Evolutionary conservation across 768 basidiomycete genomes (phyloP).

Genomic region (Cyclocybe aegerita): DNA sequence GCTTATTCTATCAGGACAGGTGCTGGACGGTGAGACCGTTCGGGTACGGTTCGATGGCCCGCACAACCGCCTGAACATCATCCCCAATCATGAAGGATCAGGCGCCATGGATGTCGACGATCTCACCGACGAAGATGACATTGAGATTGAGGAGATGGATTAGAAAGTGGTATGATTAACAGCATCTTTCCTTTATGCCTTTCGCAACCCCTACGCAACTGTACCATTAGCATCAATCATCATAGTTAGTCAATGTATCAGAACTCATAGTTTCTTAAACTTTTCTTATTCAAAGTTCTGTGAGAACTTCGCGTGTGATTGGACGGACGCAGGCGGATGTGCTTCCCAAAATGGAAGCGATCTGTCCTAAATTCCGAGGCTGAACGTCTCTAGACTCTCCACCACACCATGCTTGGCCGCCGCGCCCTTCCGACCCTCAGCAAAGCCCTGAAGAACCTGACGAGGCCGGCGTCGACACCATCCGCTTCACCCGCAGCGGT

Average conservation of each 20-base stretch:
- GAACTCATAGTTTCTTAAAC: background rate
- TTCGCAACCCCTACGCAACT: background rate
- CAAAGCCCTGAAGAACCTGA: conserved; percentile 24
- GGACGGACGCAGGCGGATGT: conserved; percentile 15
- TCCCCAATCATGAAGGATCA: conserved; percentile 79
- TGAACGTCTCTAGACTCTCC: conserved; percentile 7
- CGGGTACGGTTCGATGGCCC: conserved; percentile 78
- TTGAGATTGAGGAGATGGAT: conserved; percentile 73
- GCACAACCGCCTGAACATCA: conserved; percentile 71
- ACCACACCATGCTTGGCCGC: conserved; percentile 38
- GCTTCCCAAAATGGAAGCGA: conserved; percentile 14
- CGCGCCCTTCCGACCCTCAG: conserved; percentile 32
- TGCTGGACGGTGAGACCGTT: conserved; percentile 81
- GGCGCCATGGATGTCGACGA: conserved; percentile 63
- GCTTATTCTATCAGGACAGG: conserved; percentile 78
- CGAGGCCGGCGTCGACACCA: conserved; percentile 29
- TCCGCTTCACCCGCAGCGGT: conserved; percentile 19
- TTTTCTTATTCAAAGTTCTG: background rate
- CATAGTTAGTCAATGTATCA: background rate
- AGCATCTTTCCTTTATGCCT: too few relatives aligned
- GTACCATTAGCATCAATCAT: background rate
- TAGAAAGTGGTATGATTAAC: conserved; percentile 11
- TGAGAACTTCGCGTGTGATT: background rate
- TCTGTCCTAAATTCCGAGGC: conserved; percentile 7
- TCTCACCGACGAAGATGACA: conserved; percentile 47